Conservation (phyloP, 352 stramenopile species). For the Pythium vanterpoolii region DNA sequence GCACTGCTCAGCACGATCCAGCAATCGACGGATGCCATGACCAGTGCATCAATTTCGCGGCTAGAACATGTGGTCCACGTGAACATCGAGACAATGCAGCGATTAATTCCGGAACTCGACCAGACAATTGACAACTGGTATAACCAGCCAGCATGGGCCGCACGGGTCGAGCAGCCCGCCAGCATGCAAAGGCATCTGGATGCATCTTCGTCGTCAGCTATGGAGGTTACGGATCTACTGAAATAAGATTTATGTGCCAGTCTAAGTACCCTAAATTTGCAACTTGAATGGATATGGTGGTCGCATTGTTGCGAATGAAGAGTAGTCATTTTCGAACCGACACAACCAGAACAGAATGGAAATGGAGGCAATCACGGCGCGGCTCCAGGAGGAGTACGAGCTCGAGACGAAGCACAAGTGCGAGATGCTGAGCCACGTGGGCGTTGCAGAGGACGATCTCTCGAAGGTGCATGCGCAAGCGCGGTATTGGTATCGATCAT, state of each 20-base stretch:
- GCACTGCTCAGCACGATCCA: conserved; percentile 6
- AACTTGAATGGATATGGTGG: background rate
- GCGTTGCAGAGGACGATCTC: conserved; percentile 38
- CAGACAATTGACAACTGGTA: conserved; percentile 31
- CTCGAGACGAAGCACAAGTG: conserved; percentile 34
- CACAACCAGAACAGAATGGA: background rate
- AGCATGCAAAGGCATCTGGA: background rate
- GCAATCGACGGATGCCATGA: conserved; percentile 14
- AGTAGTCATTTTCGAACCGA: conserved; percentile 5
- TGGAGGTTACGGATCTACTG: conserved; percentile 17
- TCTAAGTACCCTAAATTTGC: conserved; percentile 8
- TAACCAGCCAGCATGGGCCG: conserved; percentile 30
- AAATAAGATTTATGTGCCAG: conserved; percentile 11
- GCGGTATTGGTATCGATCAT: background rate
- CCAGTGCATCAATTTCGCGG: conserved; percentile 13
- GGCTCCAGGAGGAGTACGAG: conserved; percentile 29
- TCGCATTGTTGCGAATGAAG: background rate
- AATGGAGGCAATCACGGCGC: conserved; percentile 23
- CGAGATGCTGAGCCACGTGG: conserved; percentile 27
- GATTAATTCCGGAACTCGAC: conserved; percentile 24
- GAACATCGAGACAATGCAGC: conserved; percentile 24
- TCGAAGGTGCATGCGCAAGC: conserved; percentile 29
- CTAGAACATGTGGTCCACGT: conserved; percentile 27
- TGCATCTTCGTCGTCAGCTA: background rate
- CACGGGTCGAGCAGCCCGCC: conserved; percentile 3